phyloP scores from a whole-genome alignment of 1,284 basidiomycete species.

The Schizophyllum amplum region DNA sequence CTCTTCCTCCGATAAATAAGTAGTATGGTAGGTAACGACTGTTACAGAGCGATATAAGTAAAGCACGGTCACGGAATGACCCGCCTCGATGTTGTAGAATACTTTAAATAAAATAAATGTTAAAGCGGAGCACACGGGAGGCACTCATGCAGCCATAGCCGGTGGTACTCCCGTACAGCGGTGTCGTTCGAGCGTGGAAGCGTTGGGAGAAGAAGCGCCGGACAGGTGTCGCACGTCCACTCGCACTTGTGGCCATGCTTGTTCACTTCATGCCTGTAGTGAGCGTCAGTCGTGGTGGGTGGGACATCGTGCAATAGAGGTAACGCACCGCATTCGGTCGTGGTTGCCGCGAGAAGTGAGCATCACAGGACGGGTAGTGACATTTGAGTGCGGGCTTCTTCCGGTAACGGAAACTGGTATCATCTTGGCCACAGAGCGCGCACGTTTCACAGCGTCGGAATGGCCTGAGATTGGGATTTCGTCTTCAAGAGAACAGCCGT shows the following conservation, averaged over 20 bases:
- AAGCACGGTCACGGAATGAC: not conserved
- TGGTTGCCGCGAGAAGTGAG: not conserved
- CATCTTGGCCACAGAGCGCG: not conserved
- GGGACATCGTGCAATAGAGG: not conserved
- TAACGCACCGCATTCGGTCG: not conserved
- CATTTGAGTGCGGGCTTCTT: not conserved
- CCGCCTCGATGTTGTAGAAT: not conserved
- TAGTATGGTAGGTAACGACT: not conserved
- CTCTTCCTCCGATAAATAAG: not conserved
- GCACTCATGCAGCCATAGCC: not conserved
- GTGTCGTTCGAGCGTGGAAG: not conserved
- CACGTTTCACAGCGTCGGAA: not conserved
- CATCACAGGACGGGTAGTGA: not conserved
- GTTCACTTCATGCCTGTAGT: conserved; percentile 9
- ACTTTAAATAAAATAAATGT: not conserved
- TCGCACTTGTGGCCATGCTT: conserved; percentile 30
- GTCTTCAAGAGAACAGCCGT: not conserved
- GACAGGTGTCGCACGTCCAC: conserved; percentile 36
- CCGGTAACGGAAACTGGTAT: not conserved
- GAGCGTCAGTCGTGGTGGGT: conserved; percentile 1
- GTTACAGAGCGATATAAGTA: not conserved
- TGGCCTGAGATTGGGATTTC: not conserved
- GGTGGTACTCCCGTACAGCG: not conserved
- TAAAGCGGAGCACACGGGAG: not conserved
- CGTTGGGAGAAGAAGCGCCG: conserved; percentile 36